Evolutionary conservation across 169 alveolate genomes (phyloP).

Genomic region (Neospora caninum): DNA sequence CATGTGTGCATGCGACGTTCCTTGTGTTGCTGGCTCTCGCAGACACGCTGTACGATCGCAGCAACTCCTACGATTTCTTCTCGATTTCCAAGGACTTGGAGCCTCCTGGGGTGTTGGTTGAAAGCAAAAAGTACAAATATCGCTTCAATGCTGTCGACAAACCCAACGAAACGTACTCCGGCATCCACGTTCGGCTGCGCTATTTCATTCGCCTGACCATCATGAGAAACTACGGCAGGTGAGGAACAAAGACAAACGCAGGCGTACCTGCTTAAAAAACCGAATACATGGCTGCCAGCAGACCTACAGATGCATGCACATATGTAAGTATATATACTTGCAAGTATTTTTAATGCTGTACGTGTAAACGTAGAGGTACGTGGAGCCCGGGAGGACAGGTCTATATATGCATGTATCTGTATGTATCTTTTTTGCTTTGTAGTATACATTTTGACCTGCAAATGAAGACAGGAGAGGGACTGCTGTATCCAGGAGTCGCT

Average conservation of each 20-base stretch:
- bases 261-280: background rate
- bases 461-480: too few species aligned
- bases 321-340: background rate
- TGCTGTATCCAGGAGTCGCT: too few species aligned
- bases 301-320: background rate
- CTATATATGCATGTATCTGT: background rate
- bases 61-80: conserved; percentile 93
- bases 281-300: background rate
- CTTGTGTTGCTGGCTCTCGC: background rate
- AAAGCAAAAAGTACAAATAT: conserved; percentile 92
- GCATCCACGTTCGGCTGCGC: conserved; percentile 91
- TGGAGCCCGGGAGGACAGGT: too few species aligned
- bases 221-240: conserved; percentile 85
- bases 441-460: too few species aligned
- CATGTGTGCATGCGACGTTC: background rate
- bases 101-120: conserved; percentile 95
- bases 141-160: conserved; percentile 95
- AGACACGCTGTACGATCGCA: conserved; percentile 90
- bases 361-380: too few species aligned
- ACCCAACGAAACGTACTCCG: conserved; percentile 97
- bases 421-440: background rate
- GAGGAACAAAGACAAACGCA: background rate
- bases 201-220: conserved; percentile 93
- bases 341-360: too few species aligned
- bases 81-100: conserved; percentile 95